These are phyloP conservation scores for Aspergillus candidus DNA, from an alignment of 2,329 filamentous ascomycete species.

Conservation along the genomic window DNA sequence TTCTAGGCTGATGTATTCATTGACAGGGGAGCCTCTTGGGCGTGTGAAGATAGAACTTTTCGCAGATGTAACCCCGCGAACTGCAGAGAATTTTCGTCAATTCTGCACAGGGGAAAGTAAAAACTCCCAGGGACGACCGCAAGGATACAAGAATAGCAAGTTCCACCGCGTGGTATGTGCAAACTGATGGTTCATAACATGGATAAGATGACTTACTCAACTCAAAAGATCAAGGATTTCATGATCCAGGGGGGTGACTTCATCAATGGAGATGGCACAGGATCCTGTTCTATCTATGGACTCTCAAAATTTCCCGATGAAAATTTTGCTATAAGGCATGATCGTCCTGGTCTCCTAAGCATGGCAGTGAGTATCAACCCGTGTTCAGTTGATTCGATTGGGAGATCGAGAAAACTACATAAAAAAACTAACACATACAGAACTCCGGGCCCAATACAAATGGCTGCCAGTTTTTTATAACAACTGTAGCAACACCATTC, in stretches of 20 bases:
- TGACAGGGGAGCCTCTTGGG: slow-evolving; percentile 72
- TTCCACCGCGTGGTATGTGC: slow-evolving; percentile 82
- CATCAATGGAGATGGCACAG: slow-evolving; percentile 85
- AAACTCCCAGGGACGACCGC: slow-evolving; percentile 66
- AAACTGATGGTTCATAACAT: neutral
- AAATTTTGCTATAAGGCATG: slow-evolving; percentile 77
- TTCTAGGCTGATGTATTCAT: slow-evolving; percentile 1
- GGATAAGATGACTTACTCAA: slow-evolving; percentile 1
- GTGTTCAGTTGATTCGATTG: neutral
- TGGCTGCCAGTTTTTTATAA: slow-evolving; percentile 97
- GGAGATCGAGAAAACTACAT: neutral
- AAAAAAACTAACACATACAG: slow-evolving; percentile 38
- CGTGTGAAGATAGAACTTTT: slow-evolving; percentile 89
- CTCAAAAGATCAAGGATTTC: slow-evolving; percentile 75
- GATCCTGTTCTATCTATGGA: slow-evolving; percentile 82
- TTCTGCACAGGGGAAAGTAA: slow-evolving; percentile 94
- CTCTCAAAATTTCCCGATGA: slow-evolving; percentile 81
- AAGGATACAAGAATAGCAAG: slow-evolving; percentile 91
- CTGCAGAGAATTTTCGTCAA: slow-evolving; percentile 93
- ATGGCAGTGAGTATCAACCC: slow-evolving; percentile 68
- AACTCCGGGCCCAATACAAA: slow-evolving; percentile 91
- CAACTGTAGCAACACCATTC: slow-evolving; percentile 77
- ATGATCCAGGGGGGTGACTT: slow-evolving; percentile 99
- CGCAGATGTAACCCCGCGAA: slow-evolving; percentile 74
- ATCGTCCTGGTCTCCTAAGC: slow-evolving; percentile 70